Evolutionary conservation across 306 rosid species (phyloP), one percentile per base, ranked within the genome.

Genomic region (Delonix regia): DNA sequence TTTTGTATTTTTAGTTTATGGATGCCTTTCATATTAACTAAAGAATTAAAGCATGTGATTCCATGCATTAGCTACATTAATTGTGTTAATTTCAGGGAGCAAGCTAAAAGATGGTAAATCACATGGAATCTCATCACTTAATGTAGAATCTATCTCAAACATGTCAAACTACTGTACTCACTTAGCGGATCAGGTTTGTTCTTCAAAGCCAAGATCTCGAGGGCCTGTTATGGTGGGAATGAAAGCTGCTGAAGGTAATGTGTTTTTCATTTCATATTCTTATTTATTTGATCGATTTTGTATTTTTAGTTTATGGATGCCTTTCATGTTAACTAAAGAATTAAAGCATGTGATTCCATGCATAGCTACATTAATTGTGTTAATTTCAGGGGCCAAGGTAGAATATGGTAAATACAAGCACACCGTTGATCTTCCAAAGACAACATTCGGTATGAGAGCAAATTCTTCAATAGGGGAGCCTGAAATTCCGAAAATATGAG

Each of bases 341-440:
- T 36, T 65, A 33, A 48, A 55, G 66, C 53, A 41, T 70, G 44
- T 19, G 39, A 56, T 39, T 78, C 24, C 56, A 39, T 63, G 59
- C 78, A 76, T 78, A 52, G 78, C 78, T 83, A 78, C 74, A 36
- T 81, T 61, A 76, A 48, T 69, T 69, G 60, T 77, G 60, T 73
- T 41, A 78, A 76, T 84, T 82, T 73, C 24, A 96, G 98, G 97
- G 79, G 67, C 72, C 72, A 90, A 86, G 61, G 91, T 87, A 87
- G 96, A 88, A 85, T 96, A 93, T 71, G 93, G 99, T 56, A 96
- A 88, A 77, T 96, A 96, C 90, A 96, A 93, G 86, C 98, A 96
- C 82, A 93, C 99, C 1, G 90, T 96, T 88, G 98, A 96, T 85
- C 89, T 96, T 87, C 99, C 99, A 36, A 89, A 90, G 87, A 96